Percentiles rank a stretch among this genome's conserved stretches.
Conservation (phyloP, 768 basidiomycete species). For the Russula dissimulans region DNA sequence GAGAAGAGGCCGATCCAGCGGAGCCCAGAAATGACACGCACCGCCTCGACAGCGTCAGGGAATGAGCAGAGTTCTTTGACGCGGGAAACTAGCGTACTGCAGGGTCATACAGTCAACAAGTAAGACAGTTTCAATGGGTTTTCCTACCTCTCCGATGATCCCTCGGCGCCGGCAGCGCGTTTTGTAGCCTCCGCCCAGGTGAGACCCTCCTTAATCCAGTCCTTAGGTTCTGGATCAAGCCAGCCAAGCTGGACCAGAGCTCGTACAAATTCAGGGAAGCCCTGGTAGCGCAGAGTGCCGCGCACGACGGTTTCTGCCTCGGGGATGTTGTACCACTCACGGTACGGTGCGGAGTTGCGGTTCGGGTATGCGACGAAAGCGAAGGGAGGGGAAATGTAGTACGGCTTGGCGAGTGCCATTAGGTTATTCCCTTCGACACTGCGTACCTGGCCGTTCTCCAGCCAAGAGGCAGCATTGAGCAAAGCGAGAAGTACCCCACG, state of each 20-base stretch:
- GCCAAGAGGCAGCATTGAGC: constrained; percentile 80
- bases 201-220: constrained; percentile 64
- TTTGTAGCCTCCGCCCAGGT: constrained; percentile 83
- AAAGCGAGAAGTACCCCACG: constrained; percentile 93
- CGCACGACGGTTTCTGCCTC: constrained; percentile 90
- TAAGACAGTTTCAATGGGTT: neutral
- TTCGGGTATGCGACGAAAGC: constrained; percentile 97
- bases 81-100: constrained; percentile 62
- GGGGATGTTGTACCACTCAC: constrained; percentile 84
- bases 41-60: constrained; percentile 58
- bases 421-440: constrained; percentile 71
- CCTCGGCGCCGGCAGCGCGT: constrained; percentile 59
- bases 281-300: constrained; percentile 90
- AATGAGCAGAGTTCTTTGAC: constrained; percentile 65
- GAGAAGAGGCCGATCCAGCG: constrained; percentile 95
- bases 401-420: constrained; percentile 86
- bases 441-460: constrained; percentile 53
- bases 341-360: constrained; percentile 86
- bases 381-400: constrained; percentile 91
- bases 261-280: constrained; percentile 92
- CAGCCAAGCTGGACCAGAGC: constrained; percentile 83
- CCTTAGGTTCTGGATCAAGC: constrained; percentile 66
- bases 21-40: constrained; percentile 80
- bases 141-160: constrained; percentile 57
- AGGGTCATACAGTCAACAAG: neutral